Evolutionary conservation across 2,329 filamentous ascomycete species (phyloP).

Genomic region (Penicillium concentricum): DNA sequence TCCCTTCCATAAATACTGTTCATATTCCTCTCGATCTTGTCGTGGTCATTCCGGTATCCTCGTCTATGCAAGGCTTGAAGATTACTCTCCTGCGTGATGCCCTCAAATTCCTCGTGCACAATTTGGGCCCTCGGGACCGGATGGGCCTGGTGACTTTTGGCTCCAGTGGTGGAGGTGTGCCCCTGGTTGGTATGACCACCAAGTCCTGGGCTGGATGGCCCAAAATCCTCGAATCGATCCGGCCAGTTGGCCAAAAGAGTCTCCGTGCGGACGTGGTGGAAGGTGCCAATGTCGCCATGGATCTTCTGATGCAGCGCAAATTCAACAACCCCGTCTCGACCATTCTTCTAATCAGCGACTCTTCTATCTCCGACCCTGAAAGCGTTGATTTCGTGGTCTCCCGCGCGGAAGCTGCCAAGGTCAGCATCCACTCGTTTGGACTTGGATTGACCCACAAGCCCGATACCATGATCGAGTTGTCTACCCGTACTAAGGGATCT

Average conservation of each 20-base stretch:
- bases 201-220: slow-evolving; percentile 92
- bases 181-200: slow-evolving; percentile 96
- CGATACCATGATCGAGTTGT: slow-evolving; percentile 97
- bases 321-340: slow-evolving; percentile 92
- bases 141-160: slow-evolving; percentile 98
- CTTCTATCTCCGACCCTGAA: slow-evolving; percentile 88
- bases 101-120: slow-evolving; percentile 85
- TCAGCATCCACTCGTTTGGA: slow-evolving; percentile 94
- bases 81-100: slow-evolving; percentile 92
- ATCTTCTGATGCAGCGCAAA: slow-evolving; percentile 95
- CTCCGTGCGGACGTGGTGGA: slow-evolving; percentile 95
- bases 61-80: slow-evolving; percentile 99
- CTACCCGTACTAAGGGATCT: slow-evolving; percentile 89
- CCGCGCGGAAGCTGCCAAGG: slow-evolving; percentile 93
- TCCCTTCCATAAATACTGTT: slow-evolving; percentile 63
- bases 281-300: slow-evolving; percentile 97
- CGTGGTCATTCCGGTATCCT: slow-evolving; percentile 93
- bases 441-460: slow-evolving; percentile 96
- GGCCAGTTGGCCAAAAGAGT: slow-evolving; percentile 94
- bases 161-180: slow-evolving; percentile 87
- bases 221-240: slow-evolving; percentile 80
- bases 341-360: slow-evolving; percentile 96
- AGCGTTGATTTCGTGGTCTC: slow-evolving; percentile 98
- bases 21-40: slow-evolving; percentile 95
- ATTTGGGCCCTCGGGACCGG: slow-evolving; percentile 85